Evolutionary conservation across 2,329 filamentous ascomycete species (phyloP), one percentile per base, ranked within the genome.

Genomic region (Fusarium incarnatum): DNA sequence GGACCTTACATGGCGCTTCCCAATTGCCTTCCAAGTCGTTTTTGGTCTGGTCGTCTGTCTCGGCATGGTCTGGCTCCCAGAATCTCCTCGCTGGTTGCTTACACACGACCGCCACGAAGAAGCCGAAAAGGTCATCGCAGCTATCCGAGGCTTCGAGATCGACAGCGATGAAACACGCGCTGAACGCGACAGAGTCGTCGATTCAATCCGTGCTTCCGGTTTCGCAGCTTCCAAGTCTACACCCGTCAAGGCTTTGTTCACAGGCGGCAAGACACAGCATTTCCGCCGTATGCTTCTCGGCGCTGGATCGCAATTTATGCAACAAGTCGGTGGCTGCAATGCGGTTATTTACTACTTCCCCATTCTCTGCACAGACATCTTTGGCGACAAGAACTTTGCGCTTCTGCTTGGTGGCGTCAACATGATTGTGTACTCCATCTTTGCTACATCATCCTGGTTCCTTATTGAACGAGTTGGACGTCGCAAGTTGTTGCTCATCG

Each of bases 271-370:
- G 79, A 90, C 87, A 0, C 89, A 91, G 78, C 88, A 91, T 74
- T 86, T 90, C 79, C 85, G 89, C 10, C 84, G 89, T 34, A 89
- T 91, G 83, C 69, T 90, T 56, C 83, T 91, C 8, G 89, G 88
- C 5, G 82, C 86, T 0, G 85, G 83, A 11, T 84, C 84, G 8
- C 88, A 91, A 77, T 81, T 90, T 45, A 88, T 90, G 83, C 88
- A 90, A 75, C 89, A 91, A 68, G 79, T 89, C 10, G 85, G 84
- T 20, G 87, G 86, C 1, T 88, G 86, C 78, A 87, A 87, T 68
- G 84, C 87, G 3, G 83, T 90, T 71, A 85, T 87, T 57, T 89
- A 89, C 78, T 91, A 89, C 76, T 87, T 87, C 25, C 87, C 87
- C 0, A 87, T 88, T 16, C 81, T 91, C 0, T 90, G 90, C 73